Percentiles rank a stretch among this genome's conserved stretches.
phyloP scores from a whole-genome alignment of 192 early-diverging fungal genomes.

The Backusella circina region DNA sequence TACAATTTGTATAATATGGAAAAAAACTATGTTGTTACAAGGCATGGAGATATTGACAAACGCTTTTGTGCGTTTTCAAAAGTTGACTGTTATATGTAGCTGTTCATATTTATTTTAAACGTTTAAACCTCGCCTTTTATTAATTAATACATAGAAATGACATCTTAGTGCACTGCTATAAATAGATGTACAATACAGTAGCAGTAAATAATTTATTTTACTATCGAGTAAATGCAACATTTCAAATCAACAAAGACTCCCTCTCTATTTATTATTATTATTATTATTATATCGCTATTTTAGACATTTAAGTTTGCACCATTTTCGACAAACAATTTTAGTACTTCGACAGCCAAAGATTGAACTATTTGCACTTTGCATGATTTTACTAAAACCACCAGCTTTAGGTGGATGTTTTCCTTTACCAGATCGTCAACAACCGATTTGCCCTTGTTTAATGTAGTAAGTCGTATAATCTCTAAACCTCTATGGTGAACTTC shows the following conservation, averaged over 20 bases:
- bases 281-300: background rate
- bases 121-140: background rate
- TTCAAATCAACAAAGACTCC: background rate
- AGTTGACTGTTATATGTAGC: background rate
- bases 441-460: constrained; percentile 40
- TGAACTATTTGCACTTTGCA: constrained; percentile 44
- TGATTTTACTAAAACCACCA: constrained; percentile 47
- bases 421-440: constrained; percentile 44
- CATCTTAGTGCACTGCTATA: background rate
- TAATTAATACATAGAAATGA: background rate
- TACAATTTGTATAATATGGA: background rate
- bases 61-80: background rate
- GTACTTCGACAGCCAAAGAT: constrained; percentile 52
- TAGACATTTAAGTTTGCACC: constrained; percentile 32
- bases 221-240: too few relatives aligned
- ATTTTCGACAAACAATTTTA: constrained; percentile 48
- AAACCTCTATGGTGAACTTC: constrained; percentile 72
- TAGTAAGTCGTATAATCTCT: constrained; percentile 70
- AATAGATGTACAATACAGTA: background rate
- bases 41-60: background rate
- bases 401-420: constrained; percentile 37
- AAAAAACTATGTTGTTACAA: background rate
- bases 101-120: background rate
- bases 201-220: background rate
- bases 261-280: background rate